These are phyloP conservation scores for Neostapfia colusana DNA, from an alignment of 176 grass and related monocot genomes.

Conservation along the genomic window DNA sequence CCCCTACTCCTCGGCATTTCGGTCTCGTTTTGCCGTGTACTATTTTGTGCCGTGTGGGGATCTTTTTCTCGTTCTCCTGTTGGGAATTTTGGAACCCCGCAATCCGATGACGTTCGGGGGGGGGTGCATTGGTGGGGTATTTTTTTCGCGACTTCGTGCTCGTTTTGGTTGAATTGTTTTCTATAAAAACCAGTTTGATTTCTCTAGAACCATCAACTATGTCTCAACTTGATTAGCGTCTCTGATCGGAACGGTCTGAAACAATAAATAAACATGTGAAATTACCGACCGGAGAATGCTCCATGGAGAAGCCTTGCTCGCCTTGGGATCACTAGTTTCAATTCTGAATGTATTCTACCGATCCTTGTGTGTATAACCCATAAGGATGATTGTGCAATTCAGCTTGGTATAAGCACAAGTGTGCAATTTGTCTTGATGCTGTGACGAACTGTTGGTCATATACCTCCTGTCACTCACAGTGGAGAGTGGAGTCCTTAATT, in stretches of 20 bases:
- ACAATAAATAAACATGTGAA: background rate
- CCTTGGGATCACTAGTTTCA: background rate
- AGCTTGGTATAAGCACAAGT: background rate
- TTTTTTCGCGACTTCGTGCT: background rate
- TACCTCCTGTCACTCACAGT: background rate
- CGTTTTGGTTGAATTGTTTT: background rate
- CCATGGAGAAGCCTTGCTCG: background rate
- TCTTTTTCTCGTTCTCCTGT: background rate
- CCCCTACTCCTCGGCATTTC: background rate
- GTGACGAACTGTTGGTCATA: background rate
- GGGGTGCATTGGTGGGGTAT: background rate
- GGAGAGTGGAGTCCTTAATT: background rate
- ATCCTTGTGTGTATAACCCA: background rate
- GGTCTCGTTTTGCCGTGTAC: background rate
- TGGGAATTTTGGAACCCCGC: background rate
- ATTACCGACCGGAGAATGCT: background rate
- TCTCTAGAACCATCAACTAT: background rate
- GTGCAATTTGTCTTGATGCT: background rate
- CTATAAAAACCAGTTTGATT: background rate
- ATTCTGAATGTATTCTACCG: background rate
- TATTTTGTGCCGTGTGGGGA: background rate
- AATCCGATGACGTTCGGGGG: slow-evolving; percentile 18
- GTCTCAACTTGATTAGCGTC: background rate
- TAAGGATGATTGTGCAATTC: background rate
- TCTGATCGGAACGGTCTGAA: background rate